These are phyloP conservation scores for Primulina tabacum DNA, from an alignment of 257 asterid species.

Conservation along the genomic window DNA sequence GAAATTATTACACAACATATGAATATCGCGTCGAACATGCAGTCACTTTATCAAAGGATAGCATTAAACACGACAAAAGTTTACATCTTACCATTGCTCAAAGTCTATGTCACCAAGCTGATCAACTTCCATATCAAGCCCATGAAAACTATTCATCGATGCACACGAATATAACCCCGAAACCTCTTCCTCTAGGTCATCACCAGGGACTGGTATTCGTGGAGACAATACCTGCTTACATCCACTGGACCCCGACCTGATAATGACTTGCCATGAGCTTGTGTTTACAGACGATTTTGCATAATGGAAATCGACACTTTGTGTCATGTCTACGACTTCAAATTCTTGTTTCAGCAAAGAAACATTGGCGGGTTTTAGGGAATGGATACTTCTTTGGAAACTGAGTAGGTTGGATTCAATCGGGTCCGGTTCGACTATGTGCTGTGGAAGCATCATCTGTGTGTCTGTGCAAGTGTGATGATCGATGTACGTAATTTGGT, in stretches of 20 bases:
- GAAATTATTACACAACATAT: background rate
- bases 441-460: constrained; percentile 15
- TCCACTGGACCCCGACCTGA: constrained; percentile 17
- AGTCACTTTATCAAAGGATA: background rate
- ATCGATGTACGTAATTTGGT: constrained; percentile 59
- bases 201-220: background rate
- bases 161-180: constrained; percentile 23
- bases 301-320: constrained; percentile 25
- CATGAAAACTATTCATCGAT: background rate
- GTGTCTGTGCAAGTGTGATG: constrained; percentile 50
- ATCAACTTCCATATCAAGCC: constrained; percentile 37
- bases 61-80: background rate
- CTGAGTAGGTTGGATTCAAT: constrained; percentile 36
- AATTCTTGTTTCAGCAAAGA: background rate
- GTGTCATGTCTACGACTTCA: background rate
- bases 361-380: background rate
- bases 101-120: constrained; percentile 36
- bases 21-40: background rate
- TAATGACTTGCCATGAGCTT: constrained; percentile 35
- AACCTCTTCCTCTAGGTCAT: constrained; percentile 32
- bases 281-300: constrained; percentile 26
- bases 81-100: background rate
- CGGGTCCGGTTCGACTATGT: constrained; percentile 23
- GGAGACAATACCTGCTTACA: constrained; percentile 26
- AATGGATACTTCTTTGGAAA: constrained; percentile 29